phyloP scores from a whole-genome alignment of 148 eudicot species.

The Camellia japonica region DNA sequence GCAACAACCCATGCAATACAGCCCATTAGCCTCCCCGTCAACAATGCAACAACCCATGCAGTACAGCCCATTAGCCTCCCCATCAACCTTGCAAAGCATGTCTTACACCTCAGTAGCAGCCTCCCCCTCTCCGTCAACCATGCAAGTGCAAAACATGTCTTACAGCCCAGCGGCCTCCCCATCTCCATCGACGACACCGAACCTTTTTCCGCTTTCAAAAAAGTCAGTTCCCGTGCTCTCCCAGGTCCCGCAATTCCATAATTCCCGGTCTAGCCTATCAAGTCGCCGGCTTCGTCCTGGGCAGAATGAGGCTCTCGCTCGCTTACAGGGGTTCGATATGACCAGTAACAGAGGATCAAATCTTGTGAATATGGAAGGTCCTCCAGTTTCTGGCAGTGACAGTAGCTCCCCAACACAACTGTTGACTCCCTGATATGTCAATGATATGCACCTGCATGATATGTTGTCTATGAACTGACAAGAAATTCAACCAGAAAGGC shows the following conservation, averaged over 20 bases:
- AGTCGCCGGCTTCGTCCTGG: conserved; percentile 29
- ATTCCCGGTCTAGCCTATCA: conserved; percentile 15
- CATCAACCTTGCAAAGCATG: not conserved
- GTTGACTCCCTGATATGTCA: not conserved
- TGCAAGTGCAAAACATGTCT: not conserved
- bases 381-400: conserved; percentile 47
- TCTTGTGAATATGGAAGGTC: conserved; percentile 35
- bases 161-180: not conserved
- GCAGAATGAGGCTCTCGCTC: conserved; percentile 35
- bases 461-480: not conserved
- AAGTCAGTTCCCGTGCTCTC: conserved; percentile 24
- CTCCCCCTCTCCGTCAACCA: not conserved
- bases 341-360: conserved; percentile 31
- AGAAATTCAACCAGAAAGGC: not conserved
- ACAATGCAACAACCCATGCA: not conserved
- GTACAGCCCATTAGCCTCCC: not conserved
- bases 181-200: not conserved
- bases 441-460: not conserved
- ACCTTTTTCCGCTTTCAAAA: conserved; percentile 29
- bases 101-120: not conserved
- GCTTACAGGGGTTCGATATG: conserved; percentile 46
- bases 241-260: conserved; percentile 34
- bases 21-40: conserved; percentile 11
- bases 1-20: conserved; percentile 27
- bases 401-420: conserved; percentile 36